phyloP scores from a whole-genome alignment of 495 filamentous ascomycete species.

The Aspergillus sclerotioniger region DNA sequence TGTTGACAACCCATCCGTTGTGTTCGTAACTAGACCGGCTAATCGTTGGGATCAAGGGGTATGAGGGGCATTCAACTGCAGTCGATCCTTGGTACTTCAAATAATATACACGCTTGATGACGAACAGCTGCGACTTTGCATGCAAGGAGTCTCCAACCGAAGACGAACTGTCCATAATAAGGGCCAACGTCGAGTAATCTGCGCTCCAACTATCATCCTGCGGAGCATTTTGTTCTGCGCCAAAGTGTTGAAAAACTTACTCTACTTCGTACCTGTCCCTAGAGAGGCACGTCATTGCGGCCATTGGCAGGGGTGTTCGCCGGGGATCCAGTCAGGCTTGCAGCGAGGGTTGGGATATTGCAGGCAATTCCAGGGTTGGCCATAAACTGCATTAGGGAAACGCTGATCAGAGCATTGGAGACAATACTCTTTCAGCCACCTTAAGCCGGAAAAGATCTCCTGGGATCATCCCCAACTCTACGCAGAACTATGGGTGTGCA shows the following conservation, averaged over 20 bases:
- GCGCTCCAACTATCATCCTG: not conserved
- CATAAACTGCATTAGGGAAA: not conserved
- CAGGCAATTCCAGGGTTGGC: not conserved
- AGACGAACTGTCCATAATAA: not conserved
- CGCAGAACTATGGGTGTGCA: conserved; percentile 16
- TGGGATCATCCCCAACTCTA: conserved; percentile 5
- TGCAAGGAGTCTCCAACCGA: not conserved
- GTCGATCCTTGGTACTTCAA: not conserved
- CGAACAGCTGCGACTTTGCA: not conserved
- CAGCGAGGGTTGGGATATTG: not conserved
- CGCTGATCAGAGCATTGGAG: too few relatives aligned
- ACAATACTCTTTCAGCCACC: too few relatives aligned
- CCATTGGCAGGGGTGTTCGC: too few relatives aligned
- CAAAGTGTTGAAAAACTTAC: not conserved
- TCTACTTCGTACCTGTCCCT: not conserved
- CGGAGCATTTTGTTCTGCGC: not conserved
- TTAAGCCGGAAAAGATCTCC: not conserved
- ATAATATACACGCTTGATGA: not conserved
- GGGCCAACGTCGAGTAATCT: not conserved
- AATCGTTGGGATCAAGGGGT: not conserved
- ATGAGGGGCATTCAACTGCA: not conserved
- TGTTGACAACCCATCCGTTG: not conserved
- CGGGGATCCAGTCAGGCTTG: too few relatives aligned
- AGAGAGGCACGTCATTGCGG: too few relatives aligned
- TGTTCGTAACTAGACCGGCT: not conserved